Evolutionary conservation across 2,329 filamentous ascomycete genomes (phyloP), one percentile per base, ranked within the genome.

Genomic region (Hypoxylon sp.): DNA sequence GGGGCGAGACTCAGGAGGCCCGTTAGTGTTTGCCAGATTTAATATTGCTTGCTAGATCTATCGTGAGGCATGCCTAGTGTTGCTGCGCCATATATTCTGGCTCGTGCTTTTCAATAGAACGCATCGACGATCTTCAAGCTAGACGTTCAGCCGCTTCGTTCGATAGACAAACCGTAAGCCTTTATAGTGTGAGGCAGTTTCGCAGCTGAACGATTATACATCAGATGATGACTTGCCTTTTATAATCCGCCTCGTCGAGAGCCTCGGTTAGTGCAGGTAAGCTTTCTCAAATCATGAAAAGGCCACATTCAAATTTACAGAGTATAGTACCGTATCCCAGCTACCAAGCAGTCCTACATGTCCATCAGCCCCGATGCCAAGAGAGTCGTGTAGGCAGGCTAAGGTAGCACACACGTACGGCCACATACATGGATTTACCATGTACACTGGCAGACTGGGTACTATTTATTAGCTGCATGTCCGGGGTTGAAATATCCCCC

Each of bases 391-490:
- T 26, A 55, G 28, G 53, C 22, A 26, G 24, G 16, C 58, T 42
- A 61, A 40, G 49, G 22, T 30, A 24, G 26, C 49, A 57, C 53
- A 36, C 51, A 53, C 45, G 46, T 18, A 62, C 56, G 50, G 50
- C 22, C 22, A 36, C 28, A 45, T 38, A 48, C 55, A 38, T 51
- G 55, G 49, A 51, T 40, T 48, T 46, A 22, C 26, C 26, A 51
- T 28, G 36, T 45, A 26, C n/a, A n/a, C n/a, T n/a, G n/a, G n/a
- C n/a, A n/a, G n/a, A n/a, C n/a, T n/a, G n/a, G n/a, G n/a, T n/a
- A 40, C 49, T 61, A 59, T 44, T 49, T 59, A 61, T 61, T 59
- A 61, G 56, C 22, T 64, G 61, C 56, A 54, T 58, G 52, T 55
- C 56, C 26, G 46, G 60, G 48, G 49, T 7, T 22, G 36, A 45